Evolutionary conservation across 768 basidiomycete genomes (phyloP).

Genomic region (Hygrocybe punicea): DNA sequence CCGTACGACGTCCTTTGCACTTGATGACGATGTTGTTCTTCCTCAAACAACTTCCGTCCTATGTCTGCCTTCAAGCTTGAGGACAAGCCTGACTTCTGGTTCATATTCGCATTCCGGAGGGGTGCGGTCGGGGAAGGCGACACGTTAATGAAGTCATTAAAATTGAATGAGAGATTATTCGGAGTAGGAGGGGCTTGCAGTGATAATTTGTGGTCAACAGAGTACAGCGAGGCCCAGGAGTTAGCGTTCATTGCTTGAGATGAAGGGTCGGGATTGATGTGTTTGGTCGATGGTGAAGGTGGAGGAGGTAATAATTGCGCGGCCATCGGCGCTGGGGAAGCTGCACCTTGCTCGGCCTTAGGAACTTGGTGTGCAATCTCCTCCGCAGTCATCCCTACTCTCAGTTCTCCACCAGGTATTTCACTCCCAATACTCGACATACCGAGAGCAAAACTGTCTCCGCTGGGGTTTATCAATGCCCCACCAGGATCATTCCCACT

Average conservation of each 20-base stretch:
- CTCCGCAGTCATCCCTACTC: not conserved
- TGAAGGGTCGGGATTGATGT: constrained; percentile 7
- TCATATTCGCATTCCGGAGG: constrained; percentile 20
- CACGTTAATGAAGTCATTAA: constrained; percentile 70
- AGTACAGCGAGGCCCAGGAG: not conserved
- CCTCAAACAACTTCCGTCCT: constrained; percentile 67
- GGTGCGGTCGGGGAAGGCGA: constrained; percentile 55
- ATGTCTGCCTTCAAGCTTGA: constrained; percentile 57
- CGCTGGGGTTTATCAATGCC: constrained; percentile 32
- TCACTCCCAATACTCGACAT: constrained; percentile 34
- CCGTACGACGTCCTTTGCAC: not conserved
- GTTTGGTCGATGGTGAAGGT: constrained; percentile 20
- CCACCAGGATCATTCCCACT: constrained; percentile 1
- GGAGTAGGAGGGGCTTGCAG: constrained; percentile 33
- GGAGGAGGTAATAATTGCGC: constrained; percentile 34
- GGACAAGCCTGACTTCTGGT: constrained; percentile 35
- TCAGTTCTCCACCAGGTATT: not conserved
- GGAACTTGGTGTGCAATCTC: not conserved
- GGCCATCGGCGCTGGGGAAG: not conserved
- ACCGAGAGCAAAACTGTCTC: constrained; percentile 44
- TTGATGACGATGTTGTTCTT: constrained; percentile 52
- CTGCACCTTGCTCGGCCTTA: constrained; percentile 6
- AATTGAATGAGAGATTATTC: constrained; percentile 50
- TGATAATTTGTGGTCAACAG: constrained; percentile 27
- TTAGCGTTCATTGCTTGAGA: constrained; percentile 1